These are phyloP conservation scores for Pilobolus umbonatus DNA, from an alignment of 192 early-diverging fungal species.

Conservation along the genomic window DNA sequence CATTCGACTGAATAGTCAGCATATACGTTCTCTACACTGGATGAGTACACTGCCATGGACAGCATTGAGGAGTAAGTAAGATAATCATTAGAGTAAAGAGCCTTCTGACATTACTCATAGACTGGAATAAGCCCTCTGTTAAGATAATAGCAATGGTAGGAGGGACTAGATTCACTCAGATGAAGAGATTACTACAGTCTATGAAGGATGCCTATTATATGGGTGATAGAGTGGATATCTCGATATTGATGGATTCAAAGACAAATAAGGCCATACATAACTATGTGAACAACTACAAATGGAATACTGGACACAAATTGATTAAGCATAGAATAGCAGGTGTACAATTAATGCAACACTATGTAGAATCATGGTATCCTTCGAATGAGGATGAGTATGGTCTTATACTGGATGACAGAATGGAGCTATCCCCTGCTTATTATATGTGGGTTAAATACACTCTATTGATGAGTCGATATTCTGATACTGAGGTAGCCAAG, in stretches of 20 bases:
- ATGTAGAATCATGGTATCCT: constrained; percentile 58
- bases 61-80: no score
- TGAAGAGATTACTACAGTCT: constrained; percentile 45
- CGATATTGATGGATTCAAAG: constrained; percentile 49
- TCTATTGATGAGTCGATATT: constrained; percentile 51
- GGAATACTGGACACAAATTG: constrained; percentile 43
- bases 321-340: constrained; percentile 45
- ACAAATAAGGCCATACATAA: constrained; percentile 41
- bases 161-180: constrained; percentile 34
- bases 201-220: constrained; percentile 42
- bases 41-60: no score
- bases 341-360: constrained; percentile 44
- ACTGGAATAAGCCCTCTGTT: constrained; percentile 45
- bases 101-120: constrained; percentile 29
- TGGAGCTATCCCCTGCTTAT: constrained; percentile 51
- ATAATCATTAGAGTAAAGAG: no score
- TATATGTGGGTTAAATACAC: constrained; percentile 52
- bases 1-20: no score
- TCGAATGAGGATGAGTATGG: constrained; percentile 46
- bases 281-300: constrained; percentile 40
- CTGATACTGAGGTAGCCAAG: constrained; percentile 17
- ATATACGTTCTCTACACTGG: no score
- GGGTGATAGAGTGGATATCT: constrained; percentile 44
- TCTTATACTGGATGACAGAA: constrained; percentile 50
- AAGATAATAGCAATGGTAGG: constrained; percentile 48